Conservation (phyloP, 1,284 basidiomycete genomes). For the Pyrrhoderma noxium region DNA sequence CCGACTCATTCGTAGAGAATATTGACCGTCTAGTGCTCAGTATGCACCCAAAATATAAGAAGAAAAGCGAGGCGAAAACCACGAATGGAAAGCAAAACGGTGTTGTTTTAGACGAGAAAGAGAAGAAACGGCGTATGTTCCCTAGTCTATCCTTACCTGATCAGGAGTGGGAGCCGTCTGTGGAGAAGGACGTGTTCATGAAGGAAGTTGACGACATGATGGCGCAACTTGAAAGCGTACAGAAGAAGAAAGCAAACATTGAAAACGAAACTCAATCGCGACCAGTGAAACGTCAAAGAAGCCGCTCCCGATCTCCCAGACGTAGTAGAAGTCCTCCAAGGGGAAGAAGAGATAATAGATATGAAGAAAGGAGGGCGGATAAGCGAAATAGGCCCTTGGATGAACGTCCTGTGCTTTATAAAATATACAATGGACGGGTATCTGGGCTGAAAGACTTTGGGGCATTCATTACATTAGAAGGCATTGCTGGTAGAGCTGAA, state of each 20-base stretch:
- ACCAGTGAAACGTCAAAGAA: constrained; percentile 48
- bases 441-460: constrained; percentile 91
- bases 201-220: constrained; percentile 86
- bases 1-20: constrained; percentile 84
- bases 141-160: constrained; percentile 88
- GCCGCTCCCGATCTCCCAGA: constrained; percentile 37
- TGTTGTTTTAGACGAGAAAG: constrained; percentile 47
- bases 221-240: constrained; percentile 62
- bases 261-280: constrained; percentile 41
- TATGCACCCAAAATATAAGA: constrained; percentile 96
- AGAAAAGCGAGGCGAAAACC: constrained; percentile 43
- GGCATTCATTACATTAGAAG: constrained; percentile 87
- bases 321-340: constrained; percentile 50
- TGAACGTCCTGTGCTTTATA: constrained; percentile 84
- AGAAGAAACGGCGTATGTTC: constrained; percentile 80
- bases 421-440: constrained; percentile 89
- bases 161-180: constrained; percentile 49
- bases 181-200: constrained; percentile 59
- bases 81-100: constrained; percentile 35
- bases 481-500: constrained; percentile 79
- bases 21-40: constrained; percentile 91
- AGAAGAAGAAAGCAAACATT: constrained; percentile 48
- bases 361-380: constrained; percentile 37
- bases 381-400: constrained; percentile 50
- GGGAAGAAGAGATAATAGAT: constrained; percentile 29